Evolutionary conservation across 2,329 filamentous ascomycete genomes (phyloP).

Genomic region (Ploettnerulaceae sp.): DNA sequence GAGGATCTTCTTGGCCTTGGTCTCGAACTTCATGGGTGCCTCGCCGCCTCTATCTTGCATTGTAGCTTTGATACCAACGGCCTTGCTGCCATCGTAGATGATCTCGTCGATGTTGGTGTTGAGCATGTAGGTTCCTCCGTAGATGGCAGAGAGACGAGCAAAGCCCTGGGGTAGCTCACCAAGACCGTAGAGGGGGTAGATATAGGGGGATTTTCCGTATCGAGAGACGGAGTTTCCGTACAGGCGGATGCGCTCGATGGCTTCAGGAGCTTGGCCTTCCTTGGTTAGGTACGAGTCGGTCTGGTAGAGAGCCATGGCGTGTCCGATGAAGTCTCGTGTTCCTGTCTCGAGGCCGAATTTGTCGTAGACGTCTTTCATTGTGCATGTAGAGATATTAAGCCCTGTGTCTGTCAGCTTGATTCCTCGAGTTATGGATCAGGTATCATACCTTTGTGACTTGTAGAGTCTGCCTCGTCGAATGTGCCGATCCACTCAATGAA

Average conservation of each 20-base stretch:
- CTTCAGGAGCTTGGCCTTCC: conserved; percentile 71
- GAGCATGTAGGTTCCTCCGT: conserved; percentile 98
- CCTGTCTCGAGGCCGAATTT: conserved; percentile 88
- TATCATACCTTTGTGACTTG: conserved; percentile 78
- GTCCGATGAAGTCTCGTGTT: conserved; percentile 93
- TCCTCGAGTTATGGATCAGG: not conserved
- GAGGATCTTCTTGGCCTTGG: conserved; percentile 92
- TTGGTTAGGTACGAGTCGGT: conserved; percentile 80
- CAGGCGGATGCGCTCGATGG: conserved; percentile 85
- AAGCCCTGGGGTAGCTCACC: conserved; percentile 97
- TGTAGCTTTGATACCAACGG: conserved; percentile 93
- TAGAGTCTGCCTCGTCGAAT: conserved; percentile 75
- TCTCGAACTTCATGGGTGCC: conserved; percentile 83
- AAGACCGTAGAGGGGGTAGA: conserved; percentile 96
- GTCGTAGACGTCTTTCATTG: conserved; percentile 98
- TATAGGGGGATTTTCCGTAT: conserved; percentile 98
- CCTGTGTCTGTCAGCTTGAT: conserved; percentile 46
- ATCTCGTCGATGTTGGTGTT: conserved; percentile 93
- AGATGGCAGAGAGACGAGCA: conserved; percentile 94
- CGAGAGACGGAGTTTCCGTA: conserved; percentile 97
- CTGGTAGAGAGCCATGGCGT: conserved; percentile 95
- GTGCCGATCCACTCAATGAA: conserved; percentile 94
- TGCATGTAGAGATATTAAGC: conserved; percentile 70
- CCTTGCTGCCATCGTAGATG: conserved; percentile 76
- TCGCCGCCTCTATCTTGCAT: conserved; percentile 79